Percentiles rank a stretch among this genome's conserved stretches.
These are phyloP conservation scores for Wickerhamiella musiphila DNA, from an alignment of 805 yeast species.

Conservation along the genomic window DNA sequence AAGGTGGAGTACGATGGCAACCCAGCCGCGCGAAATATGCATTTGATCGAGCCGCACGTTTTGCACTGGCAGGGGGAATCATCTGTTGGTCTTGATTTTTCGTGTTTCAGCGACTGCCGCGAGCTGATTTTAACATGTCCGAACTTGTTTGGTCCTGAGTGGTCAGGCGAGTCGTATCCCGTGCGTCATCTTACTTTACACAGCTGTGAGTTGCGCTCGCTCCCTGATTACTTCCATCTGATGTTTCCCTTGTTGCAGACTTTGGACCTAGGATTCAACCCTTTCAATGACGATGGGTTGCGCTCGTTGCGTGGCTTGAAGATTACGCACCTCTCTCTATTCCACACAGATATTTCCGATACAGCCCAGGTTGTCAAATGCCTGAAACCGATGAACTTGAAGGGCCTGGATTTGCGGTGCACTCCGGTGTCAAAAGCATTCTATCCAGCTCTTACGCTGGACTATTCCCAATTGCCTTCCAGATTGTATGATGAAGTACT, in stretches of 20 bases:
- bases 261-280: conserved; percentile 13
- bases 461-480: conserved; percentile 1
- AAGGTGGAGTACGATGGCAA: conserved; percentile 15
- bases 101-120: conserved; percentile 5
- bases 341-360: conserved; percentile 8
- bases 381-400: conserved; percentile 5
- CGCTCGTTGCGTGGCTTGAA: conserved; percentile 5
- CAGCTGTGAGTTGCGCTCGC: conserved; percentile 5
- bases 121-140: too few relatives aligned
- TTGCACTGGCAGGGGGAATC: conserved; percentile 12
- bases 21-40: conserved; percentile 5
- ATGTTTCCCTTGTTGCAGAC: conserved; percentile 12
- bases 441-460: conserved; percentile 4
- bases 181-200: conserved; percentile 14
- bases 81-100: conserved; percentile 3
- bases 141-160: too few relatives aligned
- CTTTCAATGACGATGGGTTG: conserved; percentile 7
- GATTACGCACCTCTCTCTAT: conserved; percentile 13
- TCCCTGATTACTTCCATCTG: conserved; percentile 10
- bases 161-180: too few relatives aligned
- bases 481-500: conserved; percentile 4
- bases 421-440: conserved; percentile 4
- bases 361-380: conserved; percentile 2
- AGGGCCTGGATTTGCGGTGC: conserved; percentile 12
- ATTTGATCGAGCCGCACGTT: conserved; percentile 6